phyloP scores from a whole-genome alignment of 2,329 filamentous ascomycete genomes.

The Monilinia fructigena region DNA sequence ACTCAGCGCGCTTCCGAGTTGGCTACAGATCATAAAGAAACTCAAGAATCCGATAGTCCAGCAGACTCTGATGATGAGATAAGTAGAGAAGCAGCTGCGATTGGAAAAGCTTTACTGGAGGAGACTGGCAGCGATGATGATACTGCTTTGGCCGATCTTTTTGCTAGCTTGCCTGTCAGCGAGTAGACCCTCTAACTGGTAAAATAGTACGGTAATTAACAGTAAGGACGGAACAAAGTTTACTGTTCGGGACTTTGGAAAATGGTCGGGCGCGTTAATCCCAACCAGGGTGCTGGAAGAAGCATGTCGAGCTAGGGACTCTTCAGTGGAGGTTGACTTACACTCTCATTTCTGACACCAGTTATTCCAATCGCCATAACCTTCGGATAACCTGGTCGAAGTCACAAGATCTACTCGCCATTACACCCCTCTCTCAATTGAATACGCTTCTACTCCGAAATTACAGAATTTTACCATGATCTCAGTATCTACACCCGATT shows the following conservation, averaged over 20 bases:
- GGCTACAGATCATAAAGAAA: constrained; percentile 32
- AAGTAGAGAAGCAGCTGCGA: constrained; percentile 55
- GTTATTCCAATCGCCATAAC: constrained; percentile 73
- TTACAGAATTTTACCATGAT: constrained; percentile 71
- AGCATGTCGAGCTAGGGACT: constrained; percentile 79
- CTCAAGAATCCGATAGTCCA: constrained; percentile 33
- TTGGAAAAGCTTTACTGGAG: constrained; percentile 58
- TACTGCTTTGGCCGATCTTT: constrained; percentile 54
- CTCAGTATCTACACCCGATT: constrained; percentile 68
- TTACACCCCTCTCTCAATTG: constrained; percentile 39
- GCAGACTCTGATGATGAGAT: constrained; percentile 49
- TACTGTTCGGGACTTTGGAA: constrained; percentile 78
- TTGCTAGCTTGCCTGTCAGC: constrained; percentile 59
- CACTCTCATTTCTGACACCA: constrained; percentile 66
- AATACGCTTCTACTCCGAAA: constrained; percentile 43
- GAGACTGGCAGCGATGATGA: constrained; percentile 54
- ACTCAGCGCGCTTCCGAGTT: constrained; percentile 43
- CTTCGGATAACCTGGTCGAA: constrained; percentile 79
- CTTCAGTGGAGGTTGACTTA: constrained; percentile 64
- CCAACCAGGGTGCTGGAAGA: constrained; percentile 80
- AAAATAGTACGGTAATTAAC: constrained; percentile 56
- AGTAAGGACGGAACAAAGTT: constrained; percentile 54
- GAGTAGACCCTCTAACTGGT: constrained; percentile 60
- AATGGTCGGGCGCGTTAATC: constrained; percentile 74
- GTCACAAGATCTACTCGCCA: constrained; percentile 54